A percentile compares a stretch with the other conserved stretches of the same genome.
Conservation (phyloP, 495 filamentous ascomycete genomes). For the Neurospora cerealis region DNA sequence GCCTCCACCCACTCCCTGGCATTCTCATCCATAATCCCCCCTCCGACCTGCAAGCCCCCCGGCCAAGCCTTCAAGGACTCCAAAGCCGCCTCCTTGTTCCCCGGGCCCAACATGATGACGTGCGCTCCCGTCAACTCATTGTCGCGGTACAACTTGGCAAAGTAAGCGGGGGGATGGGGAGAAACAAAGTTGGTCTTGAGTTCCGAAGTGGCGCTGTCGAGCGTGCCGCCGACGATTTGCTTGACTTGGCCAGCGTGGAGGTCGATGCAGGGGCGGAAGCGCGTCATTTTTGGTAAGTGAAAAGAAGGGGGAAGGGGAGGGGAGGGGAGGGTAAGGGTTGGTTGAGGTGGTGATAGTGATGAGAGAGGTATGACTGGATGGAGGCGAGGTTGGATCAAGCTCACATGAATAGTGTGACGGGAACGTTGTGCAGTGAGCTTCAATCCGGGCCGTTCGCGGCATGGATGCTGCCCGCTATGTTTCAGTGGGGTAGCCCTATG, state of each 20-base stretch:
- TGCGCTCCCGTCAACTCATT: slow-evolving; percentile 69
- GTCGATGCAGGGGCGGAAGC: slow-evolving; percentile 94
- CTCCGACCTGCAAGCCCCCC: slow-evolving; percentile 71
- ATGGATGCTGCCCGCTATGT: not conserved
- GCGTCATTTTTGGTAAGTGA: slow-evolving; percentile 57
- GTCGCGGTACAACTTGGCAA: slow-evolving; percentile 66
- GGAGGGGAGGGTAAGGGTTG: too few relatives aligned
- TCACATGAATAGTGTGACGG: too few relatives aligned
- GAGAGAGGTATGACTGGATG: too few relatives aligned
- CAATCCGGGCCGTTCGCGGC: too few relatives aligned
- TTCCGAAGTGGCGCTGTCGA: slow-evolving; percentile 52
- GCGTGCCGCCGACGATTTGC: slow-evolving; percentile 93
- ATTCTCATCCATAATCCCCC: slow-evolving; percentile 79
- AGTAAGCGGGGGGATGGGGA: slow-evolving; percentile 67
- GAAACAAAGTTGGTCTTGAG: slow-evolving; percentile 90
- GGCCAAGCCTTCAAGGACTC: slow-evolving; percentile 73
- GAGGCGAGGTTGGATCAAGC: too few relatives aligned
- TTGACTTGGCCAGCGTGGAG: slow-evolving; percentile 92
- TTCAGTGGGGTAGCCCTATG: not conserved
- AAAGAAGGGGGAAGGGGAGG: too few relatives aligned
- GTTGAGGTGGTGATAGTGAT: too few relatives aligned
- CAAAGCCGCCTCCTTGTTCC: slow-evolving; percentile 68
- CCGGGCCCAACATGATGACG: slow-evolving; percentile 90
- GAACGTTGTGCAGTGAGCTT: too few relatives aligned
- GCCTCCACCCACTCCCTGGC: slow-evolving; percentile 75